Evolutionary conservation across 2,329 filamentous ascomycete genomes (phyloP).

Genomic region (Dendrostoma leiphaemia): DNA sequence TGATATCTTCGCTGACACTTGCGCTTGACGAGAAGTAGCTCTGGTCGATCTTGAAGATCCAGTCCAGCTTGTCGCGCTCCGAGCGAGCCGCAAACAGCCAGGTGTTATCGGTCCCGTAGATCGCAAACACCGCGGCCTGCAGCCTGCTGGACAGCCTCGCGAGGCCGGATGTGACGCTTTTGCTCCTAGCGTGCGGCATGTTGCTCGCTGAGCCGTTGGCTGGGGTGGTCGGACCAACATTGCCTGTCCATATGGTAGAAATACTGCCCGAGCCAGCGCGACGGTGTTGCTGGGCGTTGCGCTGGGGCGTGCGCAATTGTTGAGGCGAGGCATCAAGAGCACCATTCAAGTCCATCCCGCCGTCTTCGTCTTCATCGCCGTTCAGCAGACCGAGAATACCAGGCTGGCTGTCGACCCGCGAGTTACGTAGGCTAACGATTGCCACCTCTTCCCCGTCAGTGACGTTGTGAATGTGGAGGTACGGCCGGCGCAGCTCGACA

Average conservation of each 20-base stretch:
- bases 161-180: slow-evolving; percentile 39
- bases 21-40: slow-evolving; percentile 55
- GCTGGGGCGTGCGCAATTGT: slow-evolving; percentile 5
- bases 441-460: slow-evolving; percentile 87
- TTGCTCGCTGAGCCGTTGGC: slow-evolving; percentile 4
- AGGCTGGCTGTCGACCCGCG: slow-evolving; percentile 88
- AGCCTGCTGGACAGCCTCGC: slow-evolving; percentile 55
- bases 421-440: slow-evolving; percentile 83
- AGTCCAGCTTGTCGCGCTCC: slow-evolving; percentile 92
- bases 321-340: slow-evolving; percentile 17
- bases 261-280: slow-evolving; percentile 51
- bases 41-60: slow-evolving; percentile 94
- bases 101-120: slow-evolving; percentile 92
- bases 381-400: slow-evolving; percentile 78
- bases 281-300: slow-evolving; percentile 42
- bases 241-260: slow-evolving; percentile 54
- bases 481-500: slow-evolving; percentile 86
- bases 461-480: slow-evolving; percentile 84
- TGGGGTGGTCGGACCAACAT: slow-evolving; percentile 29
- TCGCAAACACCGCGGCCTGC: slow-evolving; percentile 79
- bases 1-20: slow-evolving; percentile 33
- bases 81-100: slow-evolving; percentile 90
- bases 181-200: slow-evolving; percentile 10
- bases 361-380: slow-evolving; percentile 20
- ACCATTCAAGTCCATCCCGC: slow-evolving; percentile 25